Percentiles rank a stretch among this genome's conserved stretches.
phyloP scores from a whole-genome alignment of 1,139 yeast genomes.

The Sugiyamaella grinbergsii region DNA sequence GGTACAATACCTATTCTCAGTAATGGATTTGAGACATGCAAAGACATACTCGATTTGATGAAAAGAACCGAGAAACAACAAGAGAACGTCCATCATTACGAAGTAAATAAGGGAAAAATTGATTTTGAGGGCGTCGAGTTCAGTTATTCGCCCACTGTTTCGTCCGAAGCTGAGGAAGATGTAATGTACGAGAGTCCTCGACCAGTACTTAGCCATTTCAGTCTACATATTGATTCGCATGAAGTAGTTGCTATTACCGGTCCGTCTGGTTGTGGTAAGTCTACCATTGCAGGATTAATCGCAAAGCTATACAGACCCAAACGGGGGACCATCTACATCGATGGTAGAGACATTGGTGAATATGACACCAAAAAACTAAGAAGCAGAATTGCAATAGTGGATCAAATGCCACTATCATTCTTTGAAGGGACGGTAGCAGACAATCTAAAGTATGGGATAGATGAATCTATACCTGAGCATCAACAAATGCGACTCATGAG shows the following conservation, averaged over 20 bases:
- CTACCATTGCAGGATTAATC: conserved; percentile 71
- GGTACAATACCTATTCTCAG: conserved; percentile 72
- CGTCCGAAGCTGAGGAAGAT: not conserved
- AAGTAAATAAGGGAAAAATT: conserved; percentile 38
- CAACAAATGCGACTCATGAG: conserved; percentile 43
- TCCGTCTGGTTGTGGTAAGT: conserved; percentile 88
- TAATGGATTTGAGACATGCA: conserved; percentile 54
- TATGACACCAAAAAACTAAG: conserved; percentile 66
- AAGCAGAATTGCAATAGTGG: conserved; percentile 71
- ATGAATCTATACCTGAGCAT: conserved; percentile 24
- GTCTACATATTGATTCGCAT: conserved; percentile 56
- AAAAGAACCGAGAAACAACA: not conserved
- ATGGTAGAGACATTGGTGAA: conserved; percentile 58
- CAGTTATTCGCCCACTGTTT: conserved; percentile 42
- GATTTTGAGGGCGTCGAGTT: conserved; percentile 52
- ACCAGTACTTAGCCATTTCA: conserved; percentile 29
- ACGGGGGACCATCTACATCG: conserved; percentile 63
- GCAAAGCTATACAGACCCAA: conserved; percentile 61
- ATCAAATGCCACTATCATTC: conserved; percentile 74
- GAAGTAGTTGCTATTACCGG: conserved; percentile 85
- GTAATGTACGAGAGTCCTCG: conserved; percentile 20
- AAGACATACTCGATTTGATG: conserved; percentile 43
- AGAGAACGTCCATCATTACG: not conserved
- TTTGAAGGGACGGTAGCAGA: conserved; percentile 77
- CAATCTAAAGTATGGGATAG: conserved; percentile 67